Evolutionary conservation across 495 filamentous ascomycete genomes (phyloP), one percentile per base, ranked within the genome.

Genomic region (Tuber borchii): DNA sequence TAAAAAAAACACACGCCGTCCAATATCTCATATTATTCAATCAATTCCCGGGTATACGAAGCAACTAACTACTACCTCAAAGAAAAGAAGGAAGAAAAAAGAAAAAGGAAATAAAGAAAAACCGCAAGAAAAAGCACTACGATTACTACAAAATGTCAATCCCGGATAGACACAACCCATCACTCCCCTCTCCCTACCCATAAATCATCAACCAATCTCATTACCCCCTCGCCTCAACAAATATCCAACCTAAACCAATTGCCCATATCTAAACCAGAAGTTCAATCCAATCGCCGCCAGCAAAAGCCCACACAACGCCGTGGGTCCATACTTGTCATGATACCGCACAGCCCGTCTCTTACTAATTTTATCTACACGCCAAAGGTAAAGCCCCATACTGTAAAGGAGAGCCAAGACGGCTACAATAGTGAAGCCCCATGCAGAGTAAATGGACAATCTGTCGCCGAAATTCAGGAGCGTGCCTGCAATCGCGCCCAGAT

Each of bases 251-350:
- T 77, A 78, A 69, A 42, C 26, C 51, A 83, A 78, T 51, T 81
- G 78, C 34, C 79, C 79, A 37, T 86, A 74, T 71, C 91, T 87
- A 76, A 89, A 89, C 68, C 84, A 92, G 86, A 97, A 95, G 84
- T 94, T 97, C 51, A 96, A 81, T 42, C 88, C 85, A 42, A 97
- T 88, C 12, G 93, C 91, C 0, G 87, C 85, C 26, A 97, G 87
- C 72, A 99, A 84, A 39, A 91, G 88, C 19, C 85, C 75, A 75
- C 93, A 94, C n/a, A 99, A 85, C n/a, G 91, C 82, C 7, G 87
- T 94, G 6, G 95, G 95, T 0, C 95, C 95, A 85, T 88, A 91
- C 78, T 89, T 90, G 83, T 99, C 95, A 83, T 98, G 94, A 86
- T 96, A 98, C 76, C 88, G 91, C 45, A 95, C 93, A 46, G 91